phyloP scores from a whole-genome alignment of 306 rosid species.

The Dryas alaskensis region DNA sequence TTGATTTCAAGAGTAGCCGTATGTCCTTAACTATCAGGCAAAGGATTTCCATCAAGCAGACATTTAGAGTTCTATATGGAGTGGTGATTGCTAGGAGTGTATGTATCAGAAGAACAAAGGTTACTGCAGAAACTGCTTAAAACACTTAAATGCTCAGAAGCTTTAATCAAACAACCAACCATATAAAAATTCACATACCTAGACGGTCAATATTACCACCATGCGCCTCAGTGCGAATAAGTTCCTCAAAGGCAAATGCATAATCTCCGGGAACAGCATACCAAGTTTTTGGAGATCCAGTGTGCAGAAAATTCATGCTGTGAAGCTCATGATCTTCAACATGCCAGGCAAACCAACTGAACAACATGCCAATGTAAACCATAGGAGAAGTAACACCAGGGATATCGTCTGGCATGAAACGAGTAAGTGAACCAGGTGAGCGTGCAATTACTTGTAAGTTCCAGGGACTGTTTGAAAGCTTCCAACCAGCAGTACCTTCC shows the following conservation, averaged over 20 bases:
- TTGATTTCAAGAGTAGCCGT: too few relatives aligned
- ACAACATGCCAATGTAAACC: slow-evolving; percentile 96
- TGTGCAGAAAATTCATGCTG: slow-evolving; percentile 95
- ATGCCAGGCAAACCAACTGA: slow-evolving; percentile 99
- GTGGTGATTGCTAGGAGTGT: too few relatives aligned
- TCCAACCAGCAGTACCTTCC: slow-evolving; percentile 99
- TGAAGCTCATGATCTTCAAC: slow-evolving; percentile 99
- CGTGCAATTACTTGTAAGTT: slow-evolving; percentile 96
- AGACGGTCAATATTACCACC: slow-evolving; percentile 78
- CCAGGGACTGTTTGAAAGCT: slow-evolving; percentile 98
- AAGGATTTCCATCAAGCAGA: too few relatives aligned
- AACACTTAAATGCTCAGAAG: slow-evolving; percentile 1
- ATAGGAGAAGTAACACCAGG: slow-evolving; percentile 99
- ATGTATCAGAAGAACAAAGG: too few relatives aligned
- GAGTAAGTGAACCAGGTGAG: slow-evolving; percentile 95
- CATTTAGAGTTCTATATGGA: too few relatives aligned
- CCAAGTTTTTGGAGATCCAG: slow-evolving; percentile 97
- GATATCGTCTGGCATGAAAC: slow-evolving; percentile 97
- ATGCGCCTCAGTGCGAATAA: slow-evolving; percentile 65
- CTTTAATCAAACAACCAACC: slow-evolving; percentile 17
- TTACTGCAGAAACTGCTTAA: too few relatives aligned
- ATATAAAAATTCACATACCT: slow-evolving; percentile 52
- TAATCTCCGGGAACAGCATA: slow-evolving; percentile 91
- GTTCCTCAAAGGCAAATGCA: slow-evolving; percentile 89
- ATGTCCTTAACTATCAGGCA: too few relatives aligned